Conservation (phyloP, 768 basidiomycete genomes). For the Termitomyces sp. region DNA sequence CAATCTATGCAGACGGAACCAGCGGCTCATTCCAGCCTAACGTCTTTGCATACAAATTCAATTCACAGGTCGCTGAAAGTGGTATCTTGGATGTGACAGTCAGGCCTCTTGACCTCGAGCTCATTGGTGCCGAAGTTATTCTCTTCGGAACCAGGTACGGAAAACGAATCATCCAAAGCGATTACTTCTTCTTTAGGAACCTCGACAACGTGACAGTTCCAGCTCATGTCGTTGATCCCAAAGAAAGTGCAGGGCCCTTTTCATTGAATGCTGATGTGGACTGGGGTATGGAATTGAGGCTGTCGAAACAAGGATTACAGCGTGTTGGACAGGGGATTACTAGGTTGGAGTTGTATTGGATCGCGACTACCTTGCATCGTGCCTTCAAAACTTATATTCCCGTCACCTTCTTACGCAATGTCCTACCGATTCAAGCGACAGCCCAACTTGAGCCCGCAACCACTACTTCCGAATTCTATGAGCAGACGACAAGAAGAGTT, state of each 20-base stretch:
- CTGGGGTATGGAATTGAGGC: neutral
- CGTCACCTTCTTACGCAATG: neutral
- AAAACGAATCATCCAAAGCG: neutral
- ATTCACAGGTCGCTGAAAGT: neutral
- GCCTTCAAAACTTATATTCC: neutral
- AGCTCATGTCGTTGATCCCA: neutral
- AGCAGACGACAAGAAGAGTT: neutral
- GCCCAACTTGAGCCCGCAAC: no score
- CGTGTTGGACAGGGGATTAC: neutral
- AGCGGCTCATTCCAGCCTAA: neutral
- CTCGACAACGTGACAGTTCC: neutral
- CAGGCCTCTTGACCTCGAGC: no score
- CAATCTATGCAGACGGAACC: neutral
- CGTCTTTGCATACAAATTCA: neutral
- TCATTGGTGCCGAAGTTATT: no score
- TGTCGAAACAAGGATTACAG: neutral
- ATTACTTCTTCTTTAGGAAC: neutral
- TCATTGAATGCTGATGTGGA: neutral
- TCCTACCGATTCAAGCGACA: neutral
- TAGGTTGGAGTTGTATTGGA: constrained; percentile 1
- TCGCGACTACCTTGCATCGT: neutral
- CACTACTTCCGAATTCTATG: no score
- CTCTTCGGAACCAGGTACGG: neutral
- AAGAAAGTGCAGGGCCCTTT: neutral
- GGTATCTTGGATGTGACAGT: neutral